These are phyloP conservation scores for Cantharellus cinnabarinus DNA, from an alignment of 768 basidiomycete species.

Conservation along the genomic window DNA sequence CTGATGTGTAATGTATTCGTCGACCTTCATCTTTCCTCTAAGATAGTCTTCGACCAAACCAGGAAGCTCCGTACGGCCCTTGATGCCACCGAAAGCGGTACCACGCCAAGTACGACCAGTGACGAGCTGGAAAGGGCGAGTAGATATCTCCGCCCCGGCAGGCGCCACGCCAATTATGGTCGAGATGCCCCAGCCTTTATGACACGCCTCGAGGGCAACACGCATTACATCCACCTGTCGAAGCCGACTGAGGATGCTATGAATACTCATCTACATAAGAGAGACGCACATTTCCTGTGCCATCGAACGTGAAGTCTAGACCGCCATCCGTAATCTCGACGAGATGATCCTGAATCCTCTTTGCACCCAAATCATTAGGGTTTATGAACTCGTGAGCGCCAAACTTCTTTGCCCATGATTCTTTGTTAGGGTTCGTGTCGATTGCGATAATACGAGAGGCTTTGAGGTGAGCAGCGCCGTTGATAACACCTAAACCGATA, in stretches of 20 bases:
- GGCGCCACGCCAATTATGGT: constrained; percentile 95
- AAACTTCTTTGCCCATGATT: constrained; percentile 76
- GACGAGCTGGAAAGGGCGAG: constrained; percentile 34
- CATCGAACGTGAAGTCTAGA: constrained; percentile 91
- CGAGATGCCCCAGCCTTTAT: constrained; percentile 97
- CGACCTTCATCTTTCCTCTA: constrained; percentile 62
- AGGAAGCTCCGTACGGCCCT: constrained; percentile 89
- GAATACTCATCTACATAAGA: background rate
- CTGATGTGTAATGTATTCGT: constrained; percentile 89
- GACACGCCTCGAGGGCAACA: constrained; percentile 90
- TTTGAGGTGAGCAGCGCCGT: constrained; percentile 55
- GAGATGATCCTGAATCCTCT: constrained; percentile 73
- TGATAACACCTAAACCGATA: constrained; percentile 83
- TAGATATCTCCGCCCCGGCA: constrained; percentile 86
- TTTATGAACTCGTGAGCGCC: constrained; percentile 93
- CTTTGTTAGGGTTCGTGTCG: constrained; percentile 74
- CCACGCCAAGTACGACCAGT: constrained; percentile 92
- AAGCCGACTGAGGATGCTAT: background rate
- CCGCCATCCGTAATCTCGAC: constrained; percentile 92
- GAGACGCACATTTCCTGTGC: constrained; percentile 62
- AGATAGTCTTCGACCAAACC: constrained; percentile 90
- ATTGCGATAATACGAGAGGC: constrained; percentile 82
- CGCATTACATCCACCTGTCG: constrained; percentile 77
- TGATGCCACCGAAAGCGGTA: constrained; percentile 90
- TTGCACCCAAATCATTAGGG: constrained; percentile 48